Base-by-base conservation (phyloP, 1,284 basidiomycete genomes). In the Pholiota adiposa region DNA sequence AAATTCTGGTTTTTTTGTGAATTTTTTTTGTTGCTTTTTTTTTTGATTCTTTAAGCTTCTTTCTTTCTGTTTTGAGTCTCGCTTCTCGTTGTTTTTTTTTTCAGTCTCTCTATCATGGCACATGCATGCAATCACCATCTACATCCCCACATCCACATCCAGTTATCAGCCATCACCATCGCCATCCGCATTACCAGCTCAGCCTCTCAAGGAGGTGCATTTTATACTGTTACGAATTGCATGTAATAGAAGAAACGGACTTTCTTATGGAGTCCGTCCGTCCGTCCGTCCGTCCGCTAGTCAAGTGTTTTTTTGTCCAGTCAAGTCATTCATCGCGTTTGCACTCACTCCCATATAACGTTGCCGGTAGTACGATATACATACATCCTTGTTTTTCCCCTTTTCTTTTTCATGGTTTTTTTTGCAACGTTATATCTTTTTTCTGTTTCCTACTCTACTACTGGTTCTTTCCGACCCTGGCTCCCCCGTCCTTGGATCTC, bases 191-290 rank as follows among this genome's bases (percentile, higher is more conserved):
- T 73, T 68, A 81, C 79, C 29, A 31, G 11, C 29, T 11, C 29
- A 11, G 29, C 29, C 81, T 84, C 82, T 84, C 77, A 84, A 84
- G 82, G 82, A 84, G 83, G 83, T 80, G 82, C 76, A 69, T 67
- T 67, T 73, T 66, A 72, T 63, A 65, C 62, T 77, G 74, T 80
- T 74, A 81, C 72, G 74, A 76, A 72, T 77, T 77, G 77, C 77
- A 83, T 82, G 82, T 73, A 72, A 66, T 75, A 75, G 73, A 74
- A 67, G 69, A 63, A 69, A 40, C 57, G 67, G 66, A 69, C 65
- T 54, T 60, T 48, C 44, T 46, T 46, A 54, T 53, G 59, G 58
- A 51, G 63, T 67, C 56, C 63, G 56, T 52, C 51, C 25, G 44
- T 46, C 11, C 44, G 21, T 23, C n/a, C 63, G 56, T 51, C 51